Evolutionary conservation across 768 basidiomycete genomes (phyloP), one percentile per base, ranked within the genome.

Genomic region (Amylocystis lapponica): DNA sequence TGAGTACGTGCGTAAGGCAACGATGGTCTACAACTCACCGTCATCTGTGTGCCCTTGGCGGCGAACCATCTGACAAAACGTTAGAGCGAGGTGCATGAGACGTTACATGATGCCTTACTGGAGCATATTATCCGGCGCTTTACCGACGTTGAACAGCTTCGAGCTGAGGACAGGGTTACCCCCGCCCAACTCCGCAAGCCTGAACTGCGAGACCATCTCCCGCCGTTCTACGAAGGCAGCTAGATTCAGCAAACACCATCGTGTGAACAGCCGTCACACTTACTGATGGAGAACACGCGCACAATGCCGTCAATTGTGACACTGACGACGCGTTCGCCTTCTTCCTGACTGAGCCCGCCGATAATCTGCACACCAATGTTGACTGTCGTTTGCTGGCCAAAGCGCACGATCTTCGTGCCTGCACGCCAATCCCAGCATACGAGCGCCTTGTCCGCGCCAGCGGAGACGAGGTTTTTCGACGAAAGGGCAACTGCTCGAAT

Each of bases 161-260:
- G 78, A 64, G 47, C 73, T 81, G 52, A 87, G 56, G 19, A 76
- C 66, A 14, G 83, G 81, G 60, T 91, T 83, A 0, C 75, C 64
- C 0, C 65, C 78, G 16, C 81, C 86, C 33, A 95, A 65, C 46
- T 91, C 87, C 2, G 81, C 78, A 33, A 95, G 70, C 60, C 83
- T 91, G 71, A 91, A 93, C 58, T 93, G 90, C 7, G 86, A 88
- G 11, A 94, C 76, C 92, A 95, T 94, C 63, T 93, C 89, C 47
- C 89, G 68, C 25, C 82, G 75, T 22, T 65, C 76, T 78, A 40
- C 13, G 30, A 36, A 39, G 41, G 66, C 72, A n/a, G 14, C 27
- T 21, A 45, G 32, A 21, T 21, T 36, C 23, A 23, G 51, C 40
- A 14, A 32, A 30, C 41, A 25, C 14, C 23, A 34, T 23, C 11